Evolutionary conservation across 1,284 basidiomycete genomes (phyloP).

Genomic region (Ustilago tritici): DNA sequence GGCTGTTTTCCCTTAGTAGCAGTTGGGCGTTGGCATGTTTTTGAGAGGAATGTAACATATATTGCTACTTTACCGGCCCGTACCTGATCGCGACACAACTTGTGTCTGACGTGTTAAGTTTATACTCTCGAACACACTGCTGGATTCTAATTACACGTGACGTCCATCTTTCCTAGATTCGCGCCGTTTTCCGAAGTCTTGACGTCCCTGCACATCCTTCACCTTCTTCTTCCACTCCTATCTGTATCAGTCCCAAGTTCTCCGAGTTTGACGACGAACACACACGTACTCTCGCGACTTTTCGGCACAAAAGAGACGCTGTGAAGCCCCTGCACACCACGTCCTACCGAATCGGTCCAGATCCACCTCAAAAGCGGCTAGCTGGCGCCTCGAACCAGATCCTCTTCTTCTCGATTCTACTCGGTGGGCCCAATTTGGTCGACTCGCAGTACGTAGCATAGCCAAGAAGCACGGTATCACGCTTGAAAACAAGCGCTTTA

Average conservation of each 20-base stretch:
- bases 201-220: not conserved
- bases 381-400: too few relatives aligned
- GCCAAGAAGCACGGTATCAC: not conserved
- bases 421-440: not conserved
- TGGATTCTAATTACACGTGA: conserved; percentile 14
- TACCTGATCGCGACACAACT: too few relatives aligned
- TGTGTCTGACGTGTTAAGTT: too few relatives aligned
- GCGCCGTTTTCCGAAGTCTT: conserved; percentile 30
- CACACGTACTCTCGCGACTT: not conserved
- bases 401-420: not conserved
- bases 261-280: not conserved
- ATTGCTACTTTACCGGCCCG: too few relatives aligned
- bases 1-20: too few relatives aligned
- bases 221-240: conserved; percentile 5
- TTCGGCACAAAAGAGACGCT: too few relatives aligned
- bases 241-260: not conserved
- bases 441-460: not conserved
- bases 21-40: too few relatives aligned
- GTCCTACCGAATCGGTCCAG: too few relatives aligned
- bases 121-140: too few relatives aligned
- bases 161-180: conserved; percentile 6
- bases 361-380: too few relatives aligned
- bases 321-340: too few relatives aligned
- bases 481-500: not conserved
- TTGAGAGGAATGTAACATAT: too few relatives aligned